Evolutionary conservation across 129 eudicot genomes (phyloP), one percentile per base, ranked within the genome.

Genomic region (Pittosporum tobira): DNA sequence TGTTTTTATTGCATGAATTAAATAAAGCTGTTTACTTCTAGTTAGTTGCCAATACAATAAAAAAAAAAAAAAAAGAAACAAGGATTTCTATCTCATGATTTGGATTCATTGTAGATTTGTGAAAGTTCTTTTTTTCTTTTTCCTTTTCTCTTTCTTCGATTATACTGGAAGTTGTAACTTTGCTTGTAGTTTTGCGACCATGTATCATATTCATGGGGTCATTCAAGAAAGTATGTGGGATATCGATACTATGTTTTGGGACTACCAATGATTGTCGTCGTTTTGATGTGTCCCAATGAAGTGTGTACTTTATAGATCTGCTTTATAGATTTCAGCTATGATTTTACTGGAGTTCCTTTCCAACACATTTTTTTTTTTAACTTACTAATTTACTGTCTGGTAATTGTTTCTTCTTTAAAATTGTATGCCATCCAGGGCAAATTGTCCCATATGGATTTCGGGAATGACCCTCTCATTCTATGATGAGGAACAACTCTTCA

Each of bases 141-240:
- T 61, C n/a, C n/a, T n/a, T n/a, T n/a, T n/a, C n/a, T n/a, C n/a
- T 20, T 15, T 9, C 55, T 64, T 66, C 55, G 71, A 75, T 44
- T 20, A 26, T 25, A 20, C 63, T 75, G 76, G 36, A 55, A 31
- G 38, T 48, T 64, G 31, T 65, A 58, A 70, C 57, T 61, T 54
- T 61, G 66, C 67, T 52, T 70, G 55, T 47, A 62, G 54, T 51
- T 68, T 68, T 28, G 23, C 59, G 64, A 56, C 51, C 65, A 56
- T 67, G 61, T 62, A 71, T 29, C 60, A 40, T 61, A 62, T 51
- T 67, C 66, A 72, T 66, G 66, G 82, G 73, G 38, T 61, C 73
- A 24, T 56, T 31, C 48, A 18, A 8, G 16, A 0, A 74, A 29
- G 51, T 61, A 16, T 62, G 60, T 56, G 48, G 50, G n/a, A n/a